Base-by-base conservation (phyloP, 306 rosid genomes). In the Pyrus bretschneideri region DNA sequence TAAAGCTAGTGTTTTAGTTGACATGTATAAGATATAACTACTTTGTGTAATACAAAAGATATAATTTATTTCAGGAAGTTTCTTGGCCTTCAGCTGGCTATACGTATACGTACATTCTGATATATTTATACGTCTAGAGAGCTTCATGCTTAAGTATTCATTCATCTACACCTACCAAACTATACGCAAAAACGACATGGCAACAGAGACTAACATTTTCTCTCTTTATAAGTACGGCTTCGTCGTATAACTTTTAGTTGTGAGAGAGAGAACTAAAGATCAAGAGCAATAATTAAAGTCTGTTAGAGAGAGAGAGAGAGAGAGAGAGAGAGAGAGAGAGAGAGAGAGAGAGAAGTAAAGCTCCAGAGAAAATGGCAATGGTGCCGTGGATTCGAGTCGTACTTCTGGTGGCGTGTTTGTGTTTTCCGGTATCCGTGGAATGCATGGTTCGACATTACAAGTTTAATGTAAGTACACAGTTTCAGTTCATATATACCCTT, bases 381-480 rank as follows among this genome's bases (percentile, higher is more conserved):
- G 70, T 51, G 67, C 45, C 51, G 33, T 71, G 67, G 55, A 29
- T 80, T 76, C 73, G 78, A 3, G 38, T 62, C 4, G 29, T 83
- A 35, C 31, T 79, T 62, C 30, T 83, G 11, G 68, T 66, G 31
- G 75, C 75, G 67, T 79, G 83, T 58, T 42, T 73, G 57, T 72
- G 81, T 45, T 69, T 21, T 77, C 83, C 80, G 17, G 78, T 76
- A 49, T 69, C 80, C 3, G 89, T 75, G 25, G 85, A 83, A 76
- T 76, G 89, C 78, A 71, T 83, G 72, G 85, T 81, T 46, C 78
- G 89, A 11, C 89, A 83, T 58, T 86, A 86, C 68, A 86, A 86
- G 72, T 86, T 86, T 60, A 83, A 86, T 33, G 89, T 86, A 78
- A 72, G 87, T 65, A 40, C 22, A 33, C 3, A 29, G 1, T 25